These are phyloP conservation scores for Ramularia endophylla DNA, from an alignment of 2,329 filamentous ascomycete species.

Conservation along the genomic window DNA sequence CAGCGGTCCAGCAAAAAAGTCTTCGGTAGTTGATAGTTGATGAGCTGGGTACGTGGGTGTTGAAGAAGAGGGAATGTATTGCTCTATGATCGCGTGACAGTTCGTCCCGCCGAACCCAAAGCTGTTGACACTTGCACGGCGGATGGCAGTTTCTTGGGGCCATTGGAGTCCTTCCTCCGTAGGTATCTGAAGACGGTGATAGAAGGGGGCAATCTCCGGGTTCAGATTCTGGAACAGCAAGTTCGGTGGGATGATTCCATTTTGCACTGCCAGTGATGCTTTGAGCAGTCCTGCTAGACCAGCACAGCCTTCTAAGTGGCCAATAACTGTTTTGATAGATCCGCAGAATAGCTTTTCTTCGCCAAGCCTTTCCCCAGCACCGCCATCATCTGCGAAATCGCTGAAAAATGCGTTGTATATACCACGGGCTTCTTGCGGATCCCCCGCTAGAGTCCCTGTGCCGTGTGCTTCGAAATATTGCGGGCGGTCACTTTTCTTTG, in stretches of 20 bases:
- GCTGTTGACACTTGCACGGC: conserved; percentile 18
- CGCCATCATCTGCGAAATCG: neutral
- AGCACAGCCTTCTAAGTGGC: conserved; percentile 20
- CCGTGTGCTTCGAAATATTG: conserved; percentile 27
- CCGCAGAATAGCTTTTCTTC: conserved; percentile 16
- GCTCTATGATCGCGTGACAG: conserved; percentile 20
- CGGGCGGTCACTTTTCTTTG: conserved; percentile 7
- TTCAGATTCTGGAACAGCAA: conserved; percentile 21
- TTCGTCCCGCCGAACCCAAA: conserved; percentile 24
- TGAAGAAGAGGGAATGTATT: conserved; percentile 9
- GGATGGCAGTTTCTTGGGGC: conserved; percentile 14
- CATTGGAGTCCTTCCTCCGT: conserved; percentile 32
- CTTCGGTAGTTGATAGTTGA: neutral
- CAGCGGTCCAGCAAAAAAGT: conserved; percentile 12
- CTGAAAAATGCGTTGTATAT: conserved; percentile 17
- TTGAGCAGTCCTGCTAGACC: conserved; percentile 25
- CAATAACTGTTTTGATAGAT: conserved; percentile 24
- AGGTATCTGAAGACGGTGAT: conserved; percentile 15
- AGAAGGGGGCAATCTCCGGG: conserved; percentile 25
- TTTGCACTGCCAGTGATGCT: conserved; percentile 22
- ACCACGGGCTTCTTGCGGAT: conserved; percentile 23
- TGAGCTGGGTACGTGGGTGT: neutral
- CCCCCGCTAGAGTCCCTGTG: conserved; percentile 29
- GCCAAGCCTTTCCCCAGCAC: no score
- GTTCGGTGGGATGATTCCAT: conserved; percentile 23